Evolutionary conservation across 352 stramenopile species (phyloP).

Genomic region (Blastocystis sp.): DNA sequence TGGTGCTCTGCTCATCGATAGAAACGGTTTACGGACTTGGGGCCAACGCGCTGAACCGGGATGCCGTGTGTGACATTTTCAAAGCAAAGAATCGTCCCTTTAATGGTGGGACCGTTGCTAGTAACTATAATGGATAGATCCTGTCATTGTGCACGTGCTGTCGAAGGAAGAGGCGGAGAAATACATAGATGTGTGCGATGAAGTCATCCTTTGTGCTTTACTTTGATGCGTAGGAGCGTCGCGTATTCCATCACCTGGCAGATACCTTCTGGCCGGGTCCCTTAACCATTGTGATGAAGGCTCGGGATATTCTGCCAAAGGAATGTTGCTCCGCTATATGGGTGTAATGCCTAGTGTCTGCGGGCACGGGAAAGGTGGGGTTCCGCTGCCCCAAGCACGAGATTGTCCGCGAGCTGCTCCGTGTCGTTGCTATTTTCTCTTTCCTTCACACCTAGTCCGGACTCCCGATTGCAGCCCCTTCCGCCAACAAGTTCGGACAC

Average conservation of each 20-base stretch:
- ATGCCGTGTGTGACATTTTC: conserved; percentile 92
- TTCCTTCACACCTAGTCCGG: conserved; percentile 72
- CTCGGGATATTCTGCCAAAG: conserved; percentile 79
- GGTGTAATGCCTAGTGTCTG: conserved; percentile 75
- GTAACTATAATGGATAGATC: conserved; percentile 79
- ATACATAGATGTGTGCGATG: conserved; percentile 82
- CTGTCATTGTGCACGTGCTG: conserved; percentile 94
- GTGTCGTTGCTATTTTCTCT: conserved; percentile 71
- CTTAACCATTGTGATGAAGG: conserved; percentile 91
- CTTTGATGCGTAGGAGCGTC: conserved; percentile 24
- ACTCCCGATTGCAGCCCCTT: conserved; percentile 92
- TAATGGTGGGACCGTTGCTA: conserved; percentile 54
- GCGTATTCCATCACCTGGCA: conserved; percentile 81
- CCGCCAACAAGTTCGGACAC: conserved; percentile 96
- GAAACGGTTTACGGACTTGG: conserved; percentile 98
- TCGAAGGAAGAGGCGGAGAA: conserved; percentile 80
- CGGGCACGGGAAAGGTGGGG: conserved; percentile 92
- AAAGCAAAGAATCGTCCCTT: conserved; percentile 80
- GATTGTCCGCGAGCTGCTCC: conserved; percentile 85
- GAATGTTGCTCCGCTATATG: conserved; percentile 30
- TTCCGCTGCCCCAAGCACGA: conserved; percentile 89
- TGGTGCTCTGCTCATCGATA: background rate
- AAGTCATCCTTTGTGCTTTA: conserved; percentile 17
- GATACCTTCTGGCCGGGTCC: conserved; percentile 91
- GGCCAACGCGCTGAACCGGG: conserved; percentile 88